Base-by-base conservation (phyloP, 1,139 yeast species). In the Debaryomycetaceae sp. region DNA sequence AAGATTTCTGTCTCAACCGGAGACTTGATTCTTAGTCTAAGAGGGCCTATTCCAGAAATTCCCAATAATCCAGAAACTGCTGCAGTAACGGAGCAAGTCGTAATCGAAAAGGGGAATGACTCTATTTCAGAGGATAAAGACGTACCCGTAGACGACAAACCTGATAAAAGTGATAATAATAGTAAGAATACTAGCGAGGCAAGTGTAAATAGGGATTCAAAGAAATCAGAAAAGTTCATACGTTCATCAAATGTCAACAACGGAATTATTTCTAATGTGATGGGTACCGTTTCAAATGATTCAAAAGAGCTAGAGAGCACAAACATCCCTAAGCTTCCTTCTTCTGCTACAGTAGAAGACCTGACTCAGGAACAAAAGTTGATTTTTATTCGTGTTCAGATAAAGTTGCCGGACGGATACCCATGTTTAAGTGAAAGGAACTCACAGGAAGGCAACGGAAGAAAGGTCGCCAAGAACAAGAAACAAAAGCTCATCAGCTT, bases 1-100 rank as follows among this genome's bases (percentile, higher is more conserved):
- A 83, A 83, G 56, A 90, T 93, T 6, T 83, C 93, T 1, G 96
- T 93, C 0, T 81, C 95, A 0, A 85, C 95, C 0, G 97, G 98
- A 33, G 84, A 78, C 36, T 68, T 91, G 45, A 81, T 83, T 1
- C 65, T 93, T 7, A 83, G 96, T 33, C 64, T 93, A 44, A 77
- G 82, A 49, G 97, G 97, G 0, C 96, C 97, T 0, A 76, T 89
- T 78, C 72, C 75, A 1, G 38, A 37, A 7, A 51, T 39, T 5
- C 36, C 23, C 14, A 27, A 14, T 14, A 22, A 23, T 20, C n/a
- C 36, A 34, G 38, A 42, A 17, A 36, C 41, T 13, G 8, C 31
- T 27, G 11, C 11, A 27, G 31, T 27, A 2, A 8, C 11, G 31
- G 31, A 27, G 31, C 31, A 27, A 11, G 11, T 8, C 11, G 31